Percentiles rank a stretch among this genome's conserved stretches.
These are phyloP conservation scores for Bruguiera parviflora DNA, from an alignment of 345 rosid genomes.

Conservation along the genomic window DNA sequence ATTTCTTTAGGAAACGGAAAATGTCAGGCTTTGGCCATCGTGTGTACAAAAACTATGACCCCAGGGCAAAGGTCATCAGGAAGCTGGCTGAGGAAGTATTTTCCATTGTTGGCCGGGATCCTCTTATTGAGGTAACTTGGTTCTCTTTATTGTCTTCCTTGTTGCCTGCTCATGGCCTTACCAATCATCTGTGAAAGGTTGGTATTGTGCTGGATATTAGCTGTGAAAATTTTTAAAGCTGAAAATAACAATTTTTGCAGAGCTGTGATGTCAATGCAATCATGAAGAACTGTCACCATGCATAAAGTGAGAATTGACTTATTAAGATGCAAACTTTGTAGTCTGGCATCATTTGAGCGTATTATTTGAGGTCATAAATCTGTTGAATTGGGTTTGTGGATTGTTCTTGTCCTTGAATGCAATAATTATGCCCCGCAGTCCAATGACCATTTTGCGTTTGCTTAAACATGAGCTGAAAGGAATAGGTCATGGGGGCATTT, in stretches of 20 bases:
- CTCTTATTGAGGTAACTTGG: constrained; percentile 78
- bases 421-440: too few relatives aligned
- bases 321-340: not conserved
- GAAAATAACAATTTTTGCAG: not conserved
- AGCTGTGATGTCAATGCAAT: not conserved
- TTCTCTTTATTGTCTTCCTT: constrained; percentile 2
- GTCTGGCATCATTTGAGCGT: too few relatives aligned
- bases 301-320: not conserved
- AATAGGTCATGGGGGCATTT: not conserved
- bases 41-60: constrained; percentile 96
- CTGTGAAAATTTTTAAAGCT: not conserved
- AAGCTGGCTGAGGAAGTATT: constrained; percentile 95
- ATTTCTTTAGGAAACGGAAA: constrained; percentile 67
- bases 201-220: too few relatives aligned
- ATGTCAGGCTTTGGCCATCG: constrained; percentile 99
- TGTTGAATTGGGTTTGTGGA: not conserved
- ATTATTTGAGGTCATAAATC: not conserved
- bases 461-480: not conserved
- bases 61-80: constrained; percentile 88
- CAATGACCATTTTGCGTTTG: not conserved
- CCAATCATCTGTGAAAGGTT: too few relatives aligned
- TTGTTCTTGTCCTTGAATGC: not conserved
- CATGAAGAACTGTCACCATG: not conserved
- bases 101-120: constrained; percentile 91
- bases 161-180: too few relatives aligned